These are phyloP conservation scores for Diversispora epigaea DNA, from an alignment of 192 early-diverging fungal species.

Conservation along the genomic window DNA sequence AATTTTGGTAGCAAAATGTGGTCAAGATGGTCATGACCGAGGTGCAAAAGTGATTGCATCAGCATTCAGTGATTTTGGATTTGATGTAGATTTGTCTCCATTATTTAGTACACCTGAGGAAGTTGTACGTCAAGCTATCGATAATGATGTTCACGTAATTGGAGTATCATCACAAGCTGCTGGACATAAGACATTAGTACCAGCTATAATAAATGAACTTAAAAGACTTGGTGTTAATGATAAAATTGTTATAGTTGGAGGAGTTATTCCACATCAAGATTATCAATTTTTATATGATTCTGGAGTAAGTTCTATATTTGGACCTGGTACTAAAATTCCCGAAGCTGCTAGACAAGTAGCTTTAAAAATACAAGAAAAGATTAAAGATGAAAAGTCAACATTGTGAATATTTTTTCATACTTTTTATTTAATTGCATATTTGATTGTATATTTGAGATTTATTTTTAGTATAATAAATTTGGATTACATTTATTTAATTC, in stretches of 20 bases:
- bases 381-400: not conserved
- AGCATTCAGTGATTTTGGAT: conserved; percentile 87
- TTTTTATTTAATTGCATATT: no score
- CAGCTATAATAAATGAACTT: conserved; percentile 74
- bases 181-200: conserved; percentile 86
- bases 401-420: no score
- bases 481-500: no score
- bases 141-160: conserved; percentile 87
- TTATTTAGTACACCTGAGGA: conserved; percentile 89
- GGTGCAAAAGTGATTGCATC: conserved; percentile 93
- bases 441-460: no score
- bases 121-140: conserved; percentile 84
- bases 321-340: conserved; percentile 86
- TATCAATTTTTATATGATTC: conserved; percentile 79
- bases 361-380: conserved; percentile 60
- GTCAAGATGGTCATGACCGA: conserved; percentile 90
- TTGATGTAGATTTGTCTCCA: conserved; percentile 89
- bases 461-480: no score
- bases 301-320: conserved; percentile 81
- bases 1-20: conserved; percentile 89
- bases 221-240: conserved; percentile 71
- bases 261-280: conserved; percentile 87
- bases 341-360: conserved; percentile 80
- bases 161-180: conserved; percentile 87
- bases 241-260: conserved; percentile 77